Evolutionary conservation across 2,329 filamentous ascomycete species (phyloP).

Genomic region (Cadophora gregata): DNA sequence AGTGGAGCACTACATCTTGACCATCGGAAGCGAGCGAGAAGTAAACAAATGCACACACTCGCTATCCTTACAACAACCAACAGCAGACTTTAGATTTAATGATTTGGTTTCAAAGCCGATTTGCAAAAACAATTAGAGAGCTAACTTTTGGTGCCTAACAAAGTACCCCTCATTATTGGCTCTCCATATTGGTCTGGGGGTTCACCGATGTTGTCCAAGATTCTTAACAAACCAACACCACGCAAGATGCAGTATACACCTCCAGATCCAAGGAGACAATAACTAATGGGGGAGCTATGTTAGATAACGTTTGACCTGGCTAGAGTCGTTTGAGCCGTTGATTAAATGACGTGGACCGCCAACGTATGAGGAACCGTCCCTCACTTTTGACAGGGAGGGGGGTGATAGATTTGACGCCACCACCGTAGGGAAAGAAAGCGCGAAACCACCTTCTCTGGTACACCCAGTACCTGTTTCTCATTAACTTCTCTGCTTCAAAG

Average conservation of each 20-base stretch:
- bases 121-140: background rate
- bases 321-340: background rate
- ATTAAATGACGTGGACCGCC: background rate
- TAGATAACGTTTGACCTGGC: background rate
- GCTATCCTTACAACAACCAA: background rate
- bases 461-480: background rate
- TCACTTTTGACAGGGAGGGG: background rate
- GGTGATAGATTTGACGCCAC: background rate
- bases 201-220: background rate
- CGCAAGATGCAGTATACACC: background rate
- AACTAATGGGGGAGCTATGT: background rate
- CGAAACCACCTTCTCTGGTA: background rate
- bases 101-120: background rate
- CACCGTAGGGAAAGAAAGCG: too few species aligned
- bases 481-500: background rate
- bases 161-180: background rate
- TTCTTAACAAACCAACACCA: background rate
- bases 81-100: background rate
- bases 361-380: conserved; percentile 11
- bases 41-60: background rate
- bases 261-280: background rate
- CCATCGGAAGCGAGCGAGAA: background rate
- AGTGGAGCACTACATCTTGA: background rate
- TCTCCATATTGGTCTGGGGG: background rate
- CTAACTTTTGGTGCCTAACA: background rate